These are phyloP conservation scores for Lasiosphaeriaceae sp. DNA, from an alignment of 495 filamentous ascomycete species.

Conservation along the genomic window DNA sequence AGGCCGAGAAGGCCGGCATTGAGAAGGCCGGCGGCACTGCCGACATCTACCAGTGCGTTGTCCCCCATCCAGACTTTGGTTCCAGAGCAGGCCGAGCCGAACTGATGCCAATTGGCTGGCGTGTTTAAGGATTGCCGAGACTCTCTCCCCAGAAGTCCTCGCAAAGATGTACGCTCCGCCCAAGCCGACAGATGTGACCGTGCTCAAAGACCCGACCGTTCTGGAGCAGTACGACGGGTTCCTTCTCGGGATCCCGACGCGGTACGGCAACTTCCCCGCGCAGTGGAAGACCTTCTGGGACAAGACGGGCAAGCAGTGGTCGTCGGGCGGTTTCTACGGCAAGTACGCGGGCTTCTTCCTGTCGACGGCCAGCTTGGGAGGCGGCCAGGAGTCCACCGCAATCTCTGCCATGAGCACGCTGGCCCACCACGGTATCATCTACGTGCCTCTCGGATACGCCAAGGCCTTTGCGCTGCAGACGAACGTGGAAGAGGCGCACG, in stretches of 20 bases:
- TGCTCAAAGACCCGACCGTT: slow-evolving; percentile 56
- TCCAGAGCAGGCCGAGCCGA: too few species aligned
- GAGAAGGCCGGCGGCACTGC: slow-evolving; percentile 77
- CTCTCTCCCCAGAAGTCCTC: slow-evolving; percentile 77
- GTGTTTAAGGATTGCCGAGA: slow-evolving; percentile 68
- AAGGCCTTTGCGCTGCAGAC: slow-evolving; percentile 65
- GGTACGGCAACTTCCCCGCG: slow-evolving; percentile 96
- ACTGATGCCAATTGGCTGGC: slow-evolving; percentile 1
- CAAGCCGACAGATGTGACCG: slow-evolving; percentile 63
- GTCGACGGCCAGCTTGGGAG: slow-evolving; percentile 74
- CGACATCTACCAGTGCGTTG: slow-evolving; percentile 73
- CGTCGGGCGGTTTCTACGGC: slow-evolving; percentile 70
- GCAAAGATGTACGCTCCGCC: slow-evolving; percentile 78
- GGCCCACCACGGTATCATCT: slow-evolving; percentile 91
- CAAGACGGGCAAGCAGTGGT: slow-evolving; percentile 71
- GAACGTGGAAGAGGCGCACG: slow-evolving; percentile 72
- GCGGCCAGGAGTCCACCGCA: slow-evolving; percentile 89
- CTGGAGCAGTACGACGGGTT: slow-evolving; percentile 85
- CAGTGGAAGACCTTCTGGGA: slow-evolving; percentile 96
- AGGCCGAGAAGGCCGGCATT: slow-evolving; percentile 87
- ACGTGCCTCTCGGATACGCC: slow-evolving; percentile 90
- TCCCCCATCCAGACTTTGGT: too few species aligned
- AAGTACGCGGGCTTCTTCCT: slow-evolving; percentile 94
- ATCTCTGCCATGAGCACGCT: slow-evolving; percentile 82
- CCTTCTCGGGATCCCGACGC: slow-evolving; percentile 94